Conservation (phyloP, 2,329 filamentous ascomycete genomes). For the Apiospora marii region DNA sequence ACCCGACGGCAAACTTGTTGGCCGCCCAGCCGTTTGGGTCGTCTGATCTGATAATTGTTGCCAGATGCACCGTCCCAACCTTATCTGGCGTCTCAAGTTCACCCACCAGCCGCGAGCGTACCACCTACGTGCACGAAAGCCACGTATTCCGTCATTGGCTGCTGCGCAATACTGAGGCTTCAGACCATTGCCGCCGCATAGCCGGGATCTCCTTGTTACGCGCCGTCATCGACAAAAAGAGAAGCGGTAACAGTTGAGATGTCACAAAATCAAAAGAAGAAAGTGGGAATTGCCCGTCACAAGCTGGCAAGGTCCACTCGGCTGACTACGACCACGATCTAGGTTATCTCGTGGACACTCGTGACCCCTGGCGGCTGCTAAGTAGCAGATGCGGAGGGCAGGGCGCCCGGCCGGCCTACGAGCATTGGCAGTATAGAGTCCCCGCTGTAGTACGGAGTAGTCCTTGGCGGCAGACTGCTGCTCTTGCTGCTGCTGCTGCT, state of each 20-base stretch:
- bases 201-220: conserved; percentile 11
- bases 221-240: neutral
- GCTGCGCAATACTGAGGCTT: neutral
- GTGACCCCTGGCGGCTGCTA: neutral
- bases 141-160: conserved; percentile 13
- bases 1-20: neutral
- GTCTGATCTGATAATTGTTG: neutral
- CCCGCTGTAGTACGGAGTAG: neutral
- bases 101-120: neutral
- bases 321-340: neutral
- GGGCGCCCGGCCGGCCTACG: neutral
- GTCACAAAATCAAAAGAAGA: conserved; percentile 1
- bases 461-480: neutral
- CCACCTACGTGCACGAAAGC: neutral
- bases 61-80: neutral
- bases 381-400: neutral
- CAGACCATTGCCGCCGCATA: conserved; percentile 12
- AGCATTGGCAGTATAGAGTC: neutral
- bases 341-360: neutral
- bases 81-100: neutral
- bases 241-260: conserved; percentile 17
- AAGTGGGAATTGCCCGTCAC: neutral
- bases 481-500: neutral
- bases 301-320: conserved; percentile 4
- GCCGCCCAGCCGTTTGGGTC: conserved; percentile 4